Base-by-base conservation (phyloP, 495 filamentous ascomycete species). In the Cercophora samala region DNA sequence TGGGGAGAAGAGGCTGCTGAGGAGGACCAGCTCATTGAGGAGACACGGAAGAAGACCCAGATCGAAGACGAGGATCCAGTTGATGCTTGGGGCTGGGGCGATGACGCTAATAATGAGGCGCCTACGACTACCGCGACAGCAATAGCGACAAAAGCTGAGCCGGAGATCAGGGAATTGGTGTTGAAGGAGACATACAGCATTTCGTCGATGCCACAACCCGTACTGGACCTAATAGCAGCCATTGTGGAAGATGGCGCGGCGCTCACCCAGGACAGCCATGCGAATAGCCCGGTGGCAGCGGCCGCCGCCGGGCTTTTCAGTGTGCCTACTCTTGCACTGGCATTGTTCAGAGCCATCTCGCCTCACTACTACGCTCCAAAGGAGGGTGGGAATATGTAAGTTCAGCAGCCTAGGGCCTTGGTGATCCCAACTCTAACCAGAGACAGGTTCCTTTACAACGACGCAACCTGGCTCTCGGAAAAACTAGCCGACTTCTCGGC, bases 311-410 rank as follows among this genome's bases (percentile, higher is more conserved):
- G 87, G 3, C 83, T 99, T 8, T 89, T 93, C 70, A 85, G 87
- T 52, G 79, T 99, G 11, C 94, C 95, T 25, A 91, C 91, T 0
- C 85, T 96, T 32, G 84, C 93, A 21, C 80, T 99, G 23, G 92
- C 93, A 25, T 91, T 96, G 86, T 98, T 93, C 78, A 90, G 96
- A 60, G 93, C 95, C 15, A 88, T 91, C 2, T 90, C 93, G 4
- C 87, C 92, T 3, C 86, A 88, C 11, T 92, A 91, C 74, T 99
- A 99, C 77, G 76, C 83, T 0, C 70, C 83, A 22, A 81, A 88
- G 51, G 76, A 79, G 21, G 85, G 88, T 25, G 92, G 92, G 4
- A 91, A 90, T 71, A 95, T 97, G 91, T 84, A 77, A 70, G 81
- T 65, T 22, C n/a, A n/a, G n/a, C n/a, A n/a, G n/a, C n/a, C n/a